Evolutionary conservation across 495 filamentous ascomycete species (phyloP).

Genomic region (Podospora tetraspora): DNA sequence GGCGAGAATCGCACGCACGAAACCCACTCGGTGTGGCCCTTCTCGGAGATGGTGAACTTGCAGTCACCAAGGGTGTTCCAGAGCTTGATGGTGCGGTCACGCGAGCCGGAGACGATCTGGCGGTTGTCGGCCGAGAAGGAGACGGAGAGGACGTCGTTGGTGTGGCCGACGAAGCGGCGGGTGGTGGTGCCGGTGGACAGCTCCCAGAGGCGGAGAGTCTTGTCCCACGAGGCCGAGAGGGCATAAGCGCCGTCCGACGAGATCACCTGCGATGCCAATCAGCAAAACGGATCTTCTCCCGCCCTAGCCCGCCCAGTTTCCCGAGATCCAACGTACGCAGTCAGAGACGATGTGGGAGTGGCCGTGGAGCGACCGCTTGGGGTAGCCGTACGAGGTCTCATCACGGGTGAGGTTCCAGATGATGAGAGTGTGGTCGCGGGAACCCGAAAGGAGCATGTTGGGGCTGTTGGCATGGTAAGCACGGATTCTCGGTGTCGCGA

Average conservation of each 20-base stretch:
- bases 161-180: conserved; percentile 97
- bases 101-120: conserved; percentile 98
- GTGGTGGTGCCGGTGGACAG: conserved; percentile 93
- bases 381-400: conserved; percentile 94
- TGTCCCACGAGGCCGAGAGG: conserved; percentile 98
- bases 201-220: conserved; percentile 99
- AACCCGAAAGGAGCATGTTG: conserved; percentile 98
- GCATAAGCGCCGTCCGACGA: conserved; percentile 99
- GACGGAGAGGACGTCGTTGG: conserved; percentile 98
- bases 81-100: conserved; percentile 98
- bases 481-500: conserved; percentile 15
- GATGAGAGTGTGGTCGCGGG: conserved; percentile 97
- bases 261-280: conserved; percentile 69
- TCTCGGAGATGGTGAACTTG: conserved; percentile 99
- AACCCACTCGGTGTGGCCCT: conserved; percentile 99
- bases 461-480: conserved; percentile 57
- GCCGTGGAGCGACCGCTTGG: conserved; percentile 95
- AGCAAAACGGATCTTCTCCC: conserved; percentile 25
- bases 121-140: conserved; percentile 99
- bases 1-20: conserved; percentile 99
- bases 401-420: conserved; percentile 99
- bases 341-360: conserved; percentile 99
- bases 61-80: conserved; percentile 99
- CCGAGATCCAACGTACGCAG: conserved; percentile 67
- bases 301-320: conserved; percentile 4